Conservation (phyloP, 73 alveolate species). For the Chromera velia region DNA sequence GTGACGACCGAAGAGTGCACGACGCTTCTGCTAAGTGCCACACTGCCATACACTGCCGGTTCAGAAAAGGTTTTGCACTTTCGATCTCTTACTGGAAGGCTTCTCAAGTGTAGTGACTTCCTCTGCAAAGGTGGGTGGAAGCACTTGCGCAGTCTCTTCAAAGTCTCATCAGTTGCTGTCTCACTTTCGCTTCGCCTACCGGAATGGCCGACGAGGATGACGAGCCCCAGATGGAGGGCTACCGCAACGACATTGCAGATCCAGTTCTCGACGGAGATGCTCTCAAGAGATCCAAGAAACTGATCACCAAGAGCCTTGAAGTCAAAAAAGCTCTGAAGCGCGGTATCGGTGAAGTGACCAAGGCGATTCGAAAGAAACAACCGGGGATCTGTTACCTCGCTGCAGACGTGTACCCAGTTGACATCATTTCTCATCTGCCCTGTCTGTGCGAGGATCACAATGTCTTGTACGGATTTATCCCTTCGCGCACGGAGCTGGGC, state of each 20-base stretch:
- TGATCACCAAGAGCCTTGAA: slow-evolving; percentile 51
- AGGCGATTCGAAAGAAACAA: slow-evolving; percentile 52
- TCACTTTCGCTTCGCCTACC: too few species aligned
- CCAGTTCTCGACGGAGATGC: slow-evolving; percentile 62
- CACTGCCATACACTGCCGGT: too few species aligned
- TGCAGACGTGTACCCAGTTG: slow-evolving; percentile 73
- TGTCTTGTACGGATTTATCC: slow-evolving; percentile 65
- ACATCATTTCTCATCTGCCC: slow-evolving; percentile 66
- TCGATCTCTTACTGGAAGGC: too few species aligned
- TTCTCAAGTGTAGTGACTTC: too few species aligned
- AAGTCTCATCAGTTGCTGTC: too few species aligned
- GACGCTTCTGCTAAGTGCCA: too few species aligned
- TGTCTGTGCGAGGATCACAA: slow-evolving; percentile 63
- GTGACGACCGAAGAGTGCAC: too few species aligned
- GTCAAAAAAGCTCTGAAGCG: slow-evolving; percentile 44
- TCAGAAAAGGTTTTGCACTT: too few species aligned
- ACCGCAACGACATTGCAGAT: slow-evolving; percentile 58
- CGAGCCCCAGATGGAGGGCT: too few species aligned
- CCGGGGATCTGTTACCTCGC: slow-evolving; percentile 50
- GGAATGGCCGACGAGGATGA: too few species aligned
- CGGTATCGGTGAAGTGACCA: slow-evolving; percentile 63
- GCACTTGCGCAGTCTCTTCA: too few species aligned
- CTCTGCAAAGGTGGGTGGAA: too few species aligned
- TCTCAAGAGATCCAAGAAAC: slow-evolving; percentile 49
- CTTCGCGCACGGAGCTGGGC: slow-evolving; percentile 63